Evolutionary conservation across 2,329 filamentous ascomycete species (phyloP).

Genomic region (Ceratocystis harringtonii): DNA sequence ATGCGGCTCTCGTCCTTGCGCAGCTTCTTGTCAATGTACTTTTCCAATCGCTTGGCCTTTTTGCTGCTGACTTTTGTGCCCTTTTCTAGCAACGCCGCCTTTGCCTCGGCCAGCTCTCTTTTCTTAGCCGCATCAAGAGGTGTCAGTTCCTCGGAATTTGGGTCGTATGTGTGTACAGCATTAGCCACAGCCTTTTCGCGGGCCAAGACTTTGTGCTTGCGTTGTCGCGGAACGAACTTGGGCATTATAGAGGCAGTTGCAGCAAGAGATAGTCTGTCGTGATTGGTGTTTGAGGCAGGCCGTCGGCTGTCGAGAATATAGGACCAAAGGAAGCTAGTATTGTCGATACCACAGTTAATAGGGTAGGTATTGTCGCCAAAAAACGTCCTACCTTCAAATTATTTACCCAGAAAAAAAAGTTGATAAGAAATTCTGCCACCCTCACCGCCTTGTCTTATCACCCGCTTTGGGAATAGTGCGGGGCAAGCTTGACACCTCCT

Average conservation of each 20-base stretch:
- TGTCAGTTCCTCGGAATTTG: constrained; percentile 27
- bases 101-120: constrained; percentile 38
- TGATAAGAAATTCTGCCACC: constrained; percentile 25
- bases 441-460: constrained; percentile 18
- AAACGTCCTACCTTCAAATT: not conserved
- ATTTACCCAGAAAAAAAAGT: constrained; percentile 9
- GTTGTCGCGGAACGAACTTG: constrained; percentile 46
- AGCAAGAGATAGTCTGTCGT: too few species aligned
- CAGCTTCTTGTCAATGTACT: constrained; percentile 74
- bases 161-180: constrained; percentile 24
- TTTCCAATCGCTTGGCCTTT: constrained; percentile 51
- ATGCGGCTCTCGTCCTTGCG: constrained; percentile 84
- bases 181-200: constrained; percentile 39
- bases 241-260: constrained; percentile 12
- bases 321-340: too few species aligned
- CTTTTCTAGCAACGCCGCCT: constrained; percentile 39
- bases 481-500: constrained; percentile 18
- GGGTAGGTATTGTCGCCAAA: not conserved
- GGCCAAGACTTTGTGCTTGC: constrained; percentile 55
- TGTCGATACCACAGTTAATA: too few species aligned
- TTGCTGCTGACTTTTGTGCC: constrained; percentile 46
- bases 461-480: constrained; percentile 25
- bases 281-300: too few species aligned
- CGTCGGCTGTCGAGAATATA: too few species aligned
- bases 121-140: constrained; percentile 27